Evolutionary conservation across 2,329 filamentous ascomycete species (phyloP).

Genomic region (Colletotrichum tropicicola): DNA sequence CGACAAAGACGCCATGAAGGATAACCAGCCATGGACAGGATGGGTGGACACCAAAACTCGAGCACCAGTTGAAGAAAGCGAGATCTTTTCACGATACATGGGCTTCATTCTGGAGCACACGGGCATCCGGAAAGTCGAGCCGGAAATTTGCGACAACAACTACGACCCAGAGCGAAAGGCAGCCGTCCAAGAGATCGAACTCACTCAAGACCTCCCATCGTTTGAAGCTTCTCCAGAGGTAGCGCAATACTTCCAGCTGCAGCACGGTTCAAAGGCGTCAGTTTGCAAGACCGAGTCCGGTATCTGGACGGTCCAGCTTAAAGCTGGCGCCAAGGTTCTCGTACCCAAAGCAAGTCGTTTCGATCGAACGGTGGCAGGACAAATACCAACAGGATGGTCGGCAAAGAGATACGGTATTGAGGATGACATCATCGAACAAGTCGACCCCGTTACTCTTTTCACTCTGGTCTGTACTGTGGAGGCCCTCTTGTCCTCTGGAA

Average conservation of each 20-base stretch:
- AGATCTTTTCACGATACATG: conserved; percentile 96
- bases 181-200: conserved; percentile 91
- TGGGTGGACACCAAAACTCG: conserved; percentile 95
- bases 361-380: conserved; percentile 94
- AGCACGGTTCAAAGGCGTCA: conserved; percentile 96
- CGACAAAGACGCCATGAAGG: conserved; percentile 90
- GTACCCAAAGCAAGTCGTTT: conserved; percentile 97
- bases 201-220: conserved; percentile 94
- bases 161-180: conserved; percentile 99
- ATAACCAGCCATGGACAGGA: conserved; percentile 89
- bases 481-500: conserved; percentile 87
- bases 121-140: conserved; percentile 96
- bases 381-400: conserved; percentile 97
- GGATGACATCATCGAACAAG: conserved; percentile 96
- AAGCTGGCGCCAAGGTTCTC: conserved; percentile 92
- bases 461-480: conserved; percentile 94
- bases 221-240: conserved; percentile 98
- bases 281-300: conserved; percentile 96
- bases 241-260: conserved; percentile 93
- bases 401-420: conserved; percentile 95
- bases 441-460: conserved; percentile 94
- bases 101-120: conserved; percentile 95
- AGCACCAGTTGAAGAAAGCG: conserved; percentile 96
- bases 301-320: conserved; percentile 91
- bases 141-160: conserved; percentile 68